Percentiles rank a stretch among this genome's conserved stretches.
These are phyloP conservation scores for thale cress (Arabidopsis thaliana) DNA, from an alignment of 345 rosid genomes.

Conservation along the genomic window DNA sequence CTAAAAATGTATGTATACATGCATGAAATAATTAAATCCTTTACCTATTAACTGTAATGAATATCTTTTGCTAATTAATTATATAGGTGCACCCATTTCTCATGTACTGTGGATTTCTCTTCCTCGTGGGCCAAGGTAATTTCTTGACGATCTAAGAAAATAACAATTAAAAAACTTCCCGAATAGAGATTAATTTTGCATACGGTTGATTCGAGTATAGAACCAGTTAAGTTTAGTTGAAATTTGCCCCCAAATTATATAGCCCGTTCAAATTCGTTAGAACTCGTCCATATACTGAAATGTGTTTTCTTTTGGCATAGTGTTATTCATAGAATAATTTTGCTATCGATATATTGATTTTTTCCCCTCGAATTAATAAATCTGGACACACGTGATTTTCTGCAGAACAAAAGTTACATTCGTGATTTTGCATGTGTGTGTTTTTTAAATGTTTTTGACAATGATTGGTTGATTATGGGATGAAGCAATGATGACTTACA, in stretches of 20 bases:
- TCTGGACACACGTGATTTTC: slow-evolving; percentile 13
- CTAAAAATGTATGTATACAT: neutral
- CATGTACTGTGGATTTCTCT: slow-evolving; percentile 84
- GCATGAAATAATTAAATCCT: neutral
- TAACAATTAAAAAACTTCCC: neutral
- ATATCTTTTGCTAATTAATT: neutral
- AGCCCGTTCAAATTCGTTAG: neutral
- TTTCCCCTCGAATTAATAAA: neutral
- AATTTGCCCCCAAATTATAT: neutral
- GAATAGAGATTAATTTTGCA: neutral
- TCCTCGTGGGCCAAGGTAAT: slow-evolving; percentile 72
- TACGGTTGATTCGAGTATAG: neutral
- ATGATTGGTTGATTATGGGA: neutral
- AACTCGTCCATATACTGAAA: neutral
- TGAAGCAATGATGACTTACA: slow-evolving; percentile 87
- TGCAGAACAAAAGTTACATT: neutral
- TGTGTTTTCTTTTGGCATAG: neutral
- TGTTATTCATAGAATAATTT: neutral
- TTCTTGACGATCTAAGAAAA: neutral
- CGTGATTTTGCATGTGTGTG: neutral
- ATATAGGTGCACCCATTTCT: slow-evolving; percentile 85
- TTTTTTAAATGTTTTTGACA: neutral
- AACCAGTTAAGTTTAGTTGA: neutral
- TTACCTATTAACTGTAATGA: neutral
- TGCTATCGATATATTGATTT: neutral